Evolutionary conservation across 2,329 filamentous ascomycete genomes (phyloP).

Genomic region (Fusarium oligoseptatum): DNA sequence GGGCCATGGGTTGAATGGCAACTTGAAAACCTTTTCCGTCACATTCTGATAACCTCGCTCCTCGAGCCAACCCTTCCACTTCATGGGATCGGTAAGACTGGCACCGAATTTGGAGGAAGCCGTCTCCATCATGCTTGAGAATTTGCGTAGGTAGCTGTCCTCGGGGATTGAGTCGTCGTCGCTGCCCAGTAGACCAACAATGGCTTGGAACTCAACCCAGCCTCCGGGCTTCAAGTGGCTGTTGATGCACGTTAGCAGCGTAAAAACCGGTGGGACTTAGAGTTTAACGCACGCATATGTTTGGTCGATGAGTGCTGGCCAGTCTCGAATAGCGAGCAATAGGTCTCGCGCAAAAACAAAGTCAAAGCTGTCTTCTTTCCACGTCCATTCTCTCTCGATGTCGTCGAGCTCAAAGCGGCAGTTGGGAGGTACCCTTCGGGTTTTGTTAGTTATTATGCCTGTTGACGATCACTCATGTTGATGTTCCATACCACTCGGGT

Average conservation of each 20-base stretch:
- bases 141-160: slow-evolving; percentile 41
- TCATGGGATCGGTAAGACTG: slow-evolving; percentile 44
- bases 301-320: slow-evolving; percentile 51
- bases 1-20: slow-evolving; percentile 64
- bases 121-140: slow-evolving; percentile 47
- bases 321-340: slow-evolving; percentile 48
- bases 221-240: slow-evolving; percentile 32
- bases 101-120: slow-evolving; percentile 47
- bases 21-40: slow-evolving; percentile 58
- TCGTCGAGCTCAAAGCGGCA: slow-evolving; percentile 55
- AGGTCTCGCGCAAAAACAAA: slow-evolving; percentile 52
- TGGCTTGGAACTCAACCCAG: slow-evolving; percentile 42
- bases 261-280: background rate
- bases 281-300: slow-evolving; percentile 46
- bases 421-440: slow-evolving; percentile 54
- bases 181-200: slow-evolving; percentile 40
- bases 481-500: slow-evolving; percentile 30
- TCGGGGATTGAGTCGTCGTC: slow-evolving; percentile 41
- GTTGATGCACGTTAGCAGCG: background rate
- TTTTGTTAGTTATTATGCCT: background rate
- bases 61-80: slow-evolving; percentile 54
- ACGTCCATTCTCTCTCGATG: slow-evolving; percentile 52
- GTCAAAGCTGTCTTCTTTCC: slow-evolving; percentile 53
- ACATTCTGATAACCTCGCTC: slow-evolving; percentile 66
- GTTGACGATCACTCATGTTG: background rate